Evolutionary conservation across 1,284 basidiomycete genomes (phyloP).

Genomic region (Cryptococcus sp.): DNA sequence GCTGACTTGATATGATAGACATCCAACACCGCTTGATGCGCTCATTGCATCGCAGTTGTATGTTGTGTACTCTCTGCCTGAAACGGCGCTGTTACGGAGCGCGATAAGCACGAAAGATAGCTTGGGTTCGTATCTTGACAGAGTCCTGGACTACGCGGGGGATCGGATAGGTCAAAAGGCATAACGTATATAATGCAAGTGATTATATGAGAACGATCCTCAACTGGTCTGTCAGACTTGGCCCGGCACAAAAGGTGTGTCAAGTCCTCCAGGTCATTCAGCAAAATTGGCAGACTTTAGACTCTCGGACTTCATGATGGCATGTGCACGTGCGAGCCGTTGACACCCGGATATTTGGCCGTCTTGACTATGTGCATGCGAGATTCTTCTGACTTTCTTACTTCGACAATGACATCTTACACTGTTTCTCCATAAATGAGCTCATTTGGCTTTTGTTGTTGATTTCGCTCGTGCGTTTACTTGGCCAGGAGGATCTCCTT

Average conservation of each 20-base stretch:
- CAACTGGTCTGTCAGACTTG: too few relatives aligned
- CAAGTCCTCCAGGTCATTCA: neutral
- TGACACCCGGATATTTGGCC: too few relatives aligned
- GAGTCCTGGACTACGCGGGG: constrained; percentile 20
- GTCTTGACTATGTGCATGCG: neutral
- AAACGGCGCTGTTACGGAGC: constrained; percentile 21
- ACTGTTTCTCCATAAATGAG: neutral
- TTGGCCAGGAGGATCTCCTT: constrained; percentile 31
- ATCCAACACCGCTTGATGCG: constrained; percentile 49
- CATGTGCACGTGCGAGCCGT: too few relatives aligned
- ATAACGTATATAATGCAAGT: neutral
- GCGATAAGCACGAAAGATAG: constrained; percentile 22
- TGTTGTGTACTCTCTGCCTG: constrained; percentile 34
- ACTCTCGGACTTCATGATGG: too few relatives aligned
- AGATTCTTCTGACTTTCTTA: neutral
- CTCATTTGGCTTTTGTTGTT: neutral
- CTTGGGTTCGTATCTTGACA: constrained; percentile 36
- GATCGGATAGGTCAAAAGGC: neutral
- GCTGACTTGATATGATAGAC: constrained; percentile 20
- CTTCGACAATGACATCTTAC: neutral
- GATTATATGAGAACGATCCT: too few relatives aligned
- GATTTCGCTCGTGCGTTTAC: neutral
- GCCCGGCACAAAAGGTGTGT: neutral
- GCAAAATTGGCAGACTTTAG: too few relatives aligned
- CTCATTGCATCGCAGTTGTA: constrained; percentile 49